These are phyloP conservation scores for Neopestalotiopsis rosae DNA, from an alignment of 2,329 filamentous ascomycete species.

Conservation along the genomic window DNA sequence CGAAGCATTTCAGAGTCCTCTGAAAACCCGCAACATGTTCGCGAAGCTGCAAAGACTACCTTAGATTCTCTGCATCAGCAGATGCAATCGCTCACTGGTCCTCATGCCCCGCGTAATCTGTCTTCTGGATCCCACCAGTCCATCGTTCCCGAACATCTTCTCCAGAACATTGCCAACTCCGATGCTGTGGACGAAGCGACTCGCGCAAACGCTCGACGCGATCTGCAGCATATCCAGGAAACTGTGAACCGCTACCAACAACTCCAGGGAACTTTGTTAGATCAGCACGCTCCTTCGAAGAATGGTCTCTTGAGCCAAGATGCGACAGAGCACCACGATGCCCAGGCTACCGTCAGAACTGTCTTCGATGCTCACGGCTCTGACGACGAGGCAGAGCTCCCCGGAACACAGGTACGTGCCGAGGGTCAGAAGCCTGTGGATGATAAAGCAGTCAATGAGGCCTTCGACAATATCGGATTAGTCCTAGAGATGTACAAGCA, in stretches of 20 bases:
- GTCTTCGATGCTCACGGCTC: too few species aligned
- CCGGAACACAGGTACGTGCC: too few species aligned
- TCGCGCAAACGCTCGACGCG: slow-evolving; percentile 41
- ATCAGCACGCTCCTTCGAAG: too few species aligned
- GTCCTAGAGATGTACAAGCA: slow-evolving; percentile 57
- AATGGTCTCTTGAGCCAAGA: too few species aligned
- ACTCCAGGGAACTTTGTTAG: background rate
- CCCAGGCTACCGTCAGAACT: too few species aligned
- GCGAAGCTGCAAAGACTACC: slow-evolving; percentile 37
- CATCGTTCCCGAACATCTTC: slow-evolving; percentile 46
- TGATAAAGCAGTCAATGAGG: too few species aligned
- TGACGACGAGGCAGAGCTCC: too few species aligned
- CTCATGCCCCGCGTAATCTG: too few species aligned
- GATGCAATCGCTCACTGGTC: too few species aligned
- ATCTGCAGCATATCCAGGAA: slow-evolving; percentile 44
- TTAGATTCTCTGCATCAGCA: too few species aligned
- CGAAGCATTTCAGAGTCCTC: slow-evolving; percentile 46
- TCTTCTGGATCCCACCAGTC: slow-evolving; percentile 21
- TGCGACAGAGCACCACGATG: too few species aligned
- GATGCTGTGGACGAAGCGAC: slow-evolving; percentile 44
- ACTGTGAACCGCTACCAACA: slow-evolving; percentile 39
- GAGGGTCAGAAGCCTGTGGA: too few species aligned
- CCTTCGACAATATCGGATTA: slow-evolving; percentile 49
- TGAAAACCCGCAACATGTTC: slow-evolving; percentile 41
- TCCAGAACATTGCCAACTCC: slow-evolving; percentile 43